These are phyloP conservation scores for Triticum timopheevii DNA, from an alignment of 176 grass and related monocot genomes.

Conservation along the genomic window DNA sequence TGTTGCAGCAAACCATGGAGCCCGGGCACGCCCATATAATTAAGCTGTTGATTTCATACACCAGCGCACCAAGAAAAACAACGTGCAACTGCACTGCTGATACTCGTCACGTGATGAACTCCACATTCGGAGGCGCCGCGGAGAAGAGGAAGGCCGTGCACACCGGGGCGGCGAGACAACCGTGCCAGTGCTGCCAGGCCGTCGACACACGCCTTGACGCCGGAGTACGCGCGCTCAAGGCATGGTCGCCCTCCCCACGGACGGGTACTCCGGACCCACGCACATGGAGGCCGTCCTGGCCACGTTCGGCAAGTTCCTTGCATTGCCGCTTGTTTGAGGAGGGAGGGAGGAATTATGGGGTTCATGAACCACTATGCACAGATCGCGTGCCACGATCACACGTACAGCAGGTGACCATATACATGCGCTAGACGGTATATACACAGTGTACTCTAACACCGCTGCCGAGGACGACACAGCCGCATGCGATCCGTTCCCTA, in stretches of 20 bases:
- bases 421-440: too few relatives aligned
- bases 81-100: not conserved
- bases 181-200: constrained; percentile 29
- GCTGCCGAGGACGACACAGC: too few relatives aligned
- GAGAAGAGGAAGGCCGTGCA: constrained; percentile 26
- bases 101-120: constrained; percentile 3
- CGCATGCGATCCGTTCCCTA: too few relatives aligned
- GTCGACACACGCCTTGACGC: constrained; percentile 27
- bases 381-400: too few relatives aligned
- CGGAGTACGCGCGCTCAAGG: constrained; percentile 20
- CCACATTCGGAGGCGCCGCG: not conserved
- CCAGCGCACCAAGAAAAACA: not conserved
- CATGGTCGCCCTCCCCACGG: constrained; percentile 21
- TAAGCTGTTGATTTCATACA: not conserved
- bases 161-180: constrained; percentile 46
- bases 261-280: not conserved
- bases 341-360: too few relatives aligned
- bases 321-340: constrained; percentile 18
- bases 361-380: too few relatives aligned
- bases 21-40: constrained; percentile 9
- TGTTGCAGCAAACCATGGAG: not conserved
- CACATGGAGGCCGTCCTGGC: constrained; percentile 30
- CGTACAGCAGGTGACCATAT: too few relatives aligned
- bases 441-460: too few relatives aligned
- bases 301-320: constrained; percentile 32